phyloP scores from a whole-genome alignment of 129 eudicot species.

The Arctium lappa region DNA sequence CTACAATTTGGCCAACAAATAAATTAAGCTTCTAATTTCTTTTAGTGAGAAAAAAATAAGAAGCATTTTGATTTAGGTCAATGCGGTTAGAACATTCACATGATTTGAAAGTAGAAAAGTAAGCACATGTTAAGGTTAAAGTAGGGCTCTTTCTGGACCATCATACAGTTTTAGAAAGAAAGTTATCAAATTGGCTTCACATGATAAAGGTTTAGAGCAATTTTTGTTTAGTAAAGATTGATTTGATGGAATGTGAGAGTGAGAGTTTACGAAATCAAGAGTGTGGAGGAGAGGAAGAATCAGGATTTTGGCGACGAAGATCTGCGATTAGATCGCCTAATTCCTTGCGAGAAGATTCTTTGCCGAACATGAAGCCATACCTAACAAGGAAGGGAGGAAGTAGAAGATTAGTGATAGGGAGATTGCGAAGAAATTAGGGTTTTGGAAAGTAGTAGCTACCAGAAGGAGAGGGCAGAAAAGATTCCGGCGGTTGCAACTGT shows the following conservation, averaged over 20 bases:
- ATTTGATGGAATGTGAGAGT: background rate
- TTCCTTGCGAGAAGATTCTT: slow-evolving; percentile 86
- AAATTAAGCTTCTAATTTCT: background rate
- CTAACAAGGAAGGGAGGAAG: slow-evolving; percentile 8
- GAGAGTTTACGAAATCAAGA: slow-evolving; percentile 34
- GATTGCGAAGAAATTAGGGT: background rate
- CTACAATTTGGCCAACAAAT: slow-evolving; percentile 1
- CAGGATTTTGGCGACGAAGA: slow-evolving; percentile 56
- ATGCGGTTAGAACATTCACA: background rate
- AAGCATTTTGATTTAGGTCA: background rate
- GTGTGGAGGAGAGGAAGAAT: slow-evolving; percentile 40
- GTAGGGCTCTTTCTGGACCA: background rate
- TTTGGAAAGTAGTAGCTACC: slow-evolving; percentile 30
- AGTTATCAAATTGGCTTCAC: background rate
- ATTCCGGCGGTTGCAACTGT: slow-evolving; percentile 78
- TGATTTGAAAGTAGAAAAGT: background rate
- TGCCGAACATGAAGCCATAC: slow-evolving; percentile 94
- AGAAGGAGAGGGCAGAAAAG: slow-evolving; percentile 80
- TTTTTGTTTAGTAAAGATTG: too few species aligned
- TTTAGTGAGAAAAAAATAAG: too few species aligned
- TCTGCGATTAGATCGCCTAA: slow-evolving; percentile 56
- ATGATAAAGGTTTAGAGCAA: background rate
- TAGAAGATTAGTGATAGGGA: background rate
- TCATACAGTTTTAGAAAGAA: background rate
- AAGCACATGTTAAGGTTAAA: background rate